Evolutionary conservation across 1,284 basidiomycete species (phyloP).

Genomic region (Lentinula novae-zelandiae): DNA sequence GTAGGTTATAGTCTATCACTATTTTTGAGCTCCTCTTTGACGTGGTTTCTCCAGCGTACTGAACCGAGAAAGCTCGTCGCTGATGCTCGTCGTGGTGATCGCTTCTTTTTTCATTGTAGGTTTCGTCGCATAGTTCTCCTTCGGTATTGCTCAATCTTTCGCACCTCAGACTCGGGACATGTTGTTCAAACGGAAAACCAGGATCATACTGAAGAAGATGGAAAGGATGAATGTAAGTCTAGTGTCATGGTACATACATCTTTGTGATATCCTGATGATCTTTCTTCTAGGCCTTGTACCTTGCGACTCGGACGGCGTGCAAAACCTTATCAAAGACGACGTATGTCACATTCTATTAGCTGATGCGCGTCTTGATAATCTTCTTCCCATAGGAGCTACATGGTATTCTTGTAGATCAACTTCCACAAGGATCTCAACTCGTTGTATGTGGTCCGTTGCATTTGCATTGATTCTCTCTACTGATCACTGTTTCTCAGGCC

Average conservation of each 20-base stretch:
- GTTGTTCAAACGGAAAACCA: conserved; percentile 26
- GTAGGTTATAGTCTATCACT: conserved; percentile 18
- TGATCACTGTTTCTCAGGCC: conserved; percentile 23
- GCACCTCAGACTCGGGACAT: conserved; percentile 31
- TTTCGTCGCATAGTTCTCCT: background rate
- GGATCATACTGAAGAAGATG: conserved; percentile 29
- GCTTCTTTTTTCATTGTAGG: conserved; percentile 34
- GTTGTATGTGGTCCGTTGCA: conserved; percentile 24
- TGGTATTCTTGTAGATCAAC: conserved; percentile 32
- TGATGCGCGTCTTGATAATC: background rate
- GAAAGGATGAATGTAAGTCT: conserved; percentile 34
- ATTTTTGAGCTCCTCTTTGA: background rate
- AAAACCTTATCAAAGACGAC: conserved; percentile 31
- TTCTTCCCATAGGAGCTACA: conserved; percentile 31
- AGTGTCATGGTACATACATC: background rate
- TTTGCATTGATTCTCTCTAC: background rate
- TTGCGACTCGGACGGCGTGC: conserved; percentile 19
- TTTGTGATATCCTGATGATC: background rate
- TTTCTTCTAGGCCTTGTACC: conserved; percentile 16
- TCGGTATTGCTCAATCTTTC: background rate
- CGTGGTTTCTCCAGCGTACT: conserved; percentile 21
- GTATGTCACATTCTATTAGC: conserved; percentile 19
- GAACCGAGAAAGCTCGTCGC: conserved; percentile 29
- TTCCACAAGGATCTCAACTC: conserved; percentile 37
- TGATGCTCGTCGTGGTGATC: conserved; percentile 28